Percentiles rank a stretch among this genome's conserved stretches.
These are phyloP conservation scores for Debaryomyces coudertii DNA, from an alignment of 1,139 yeast species.

Conservation along the genomic window DNA sequence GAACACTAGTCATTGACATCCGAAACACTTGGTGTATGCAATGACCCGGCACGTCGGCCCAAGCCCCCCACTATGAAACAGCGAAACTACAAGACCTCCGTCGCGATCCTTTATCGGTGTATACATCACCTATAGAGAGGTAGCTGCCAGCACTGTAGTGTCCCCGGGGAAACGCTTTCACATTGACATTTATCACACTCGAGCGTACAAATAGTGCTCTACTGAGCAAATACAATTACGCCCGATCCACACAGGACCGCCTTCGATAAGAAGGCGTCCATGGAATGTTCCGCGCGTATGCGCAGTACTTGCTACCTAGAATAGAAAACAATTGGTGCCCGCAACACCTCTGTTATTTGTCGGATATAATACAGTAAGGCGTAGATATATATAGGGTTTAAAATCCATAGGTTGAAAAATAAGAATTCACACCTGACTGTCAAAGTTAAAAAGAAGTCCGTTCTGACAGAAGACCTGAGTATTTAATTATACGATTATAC, in stretches of 20 bases:
- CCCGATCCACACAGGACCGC: neutral
- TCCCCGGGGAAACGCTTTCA: too few species aligned
- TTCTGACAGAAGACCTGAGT: neutral
- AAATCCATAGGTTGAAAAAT: neutral
- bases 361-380: neutral
- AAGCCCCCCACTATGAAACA: too few species aligned
- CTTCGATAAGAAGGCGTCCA: constrained; percentile 6
- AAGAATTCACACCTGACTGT: neutral
- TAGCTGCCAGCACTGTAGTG: too few species aligned
- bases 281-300: constrained; percentile 1
- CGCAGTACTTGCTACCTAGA: constrained; percentile 4
- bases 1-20: neutral
- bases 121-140: too few species aligned
- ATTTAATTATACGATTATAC: neutral
- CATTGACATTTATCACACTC: too few species aligned
- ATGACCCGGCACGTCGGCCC: too few species aligned
- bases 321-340: neutral
- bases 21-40: neutral
- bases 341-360: constrained; percentile 3
- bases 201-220: neutral
- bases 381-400: neutral
- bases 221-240: neutral
- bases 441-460: neutral
- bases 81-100: too few species aligned
- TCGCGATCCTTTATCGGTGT: too few species aligned